Percentiles rank a stretch among this genome's conserved stretches.
Conservation (phyloP, 2,329 filamentous ascomycete species). For the Graphilbum fragrans region DNA sequence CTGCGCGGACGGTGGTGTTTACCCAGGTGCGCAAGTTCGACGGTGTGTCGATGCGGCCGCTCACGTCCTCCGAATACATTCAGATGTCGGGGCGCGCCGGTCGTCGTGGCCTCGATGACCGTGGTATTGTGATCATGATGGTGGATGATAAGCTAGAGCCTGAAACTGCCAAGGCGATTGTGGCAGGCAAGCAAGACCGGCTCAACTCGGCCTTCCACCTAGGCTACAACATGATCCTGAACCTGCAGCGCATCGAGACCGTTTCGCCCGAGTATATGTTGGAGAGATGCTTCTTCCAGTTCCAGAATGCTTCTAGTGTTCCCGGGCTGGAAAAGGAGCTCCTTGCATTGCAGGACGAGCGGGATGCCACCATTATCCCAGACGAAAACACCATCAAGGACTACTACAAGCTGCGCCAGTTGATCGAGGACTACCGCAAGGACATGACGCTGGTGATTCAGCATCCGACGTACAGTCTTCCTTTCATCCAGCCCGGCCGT, state of each 20-base stretch:
- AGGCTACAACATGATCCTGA: slow-evolving; percentile 98
- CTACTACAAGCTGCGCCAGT: slow-evolving; percentile 82
- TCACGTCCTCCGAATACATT: slow-evolving; percentile 92
- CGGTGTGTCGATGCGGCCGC: slow-evolving; percentile 64
- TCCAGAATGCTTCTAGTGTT: slow-evolving; percentile 87
- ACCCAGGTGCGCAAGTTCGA: slow-evolving; percentile 94
- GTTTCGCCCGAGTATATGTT: slow-evolving; percentile 98
- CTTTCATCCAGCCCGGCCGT: slow-evolving; percentile 79
- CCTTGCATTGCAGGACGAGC: slow-evolving; percentile 63
- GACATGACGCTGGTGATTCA: slow-evolving; percentile 90
- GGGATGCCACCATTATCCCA: slow-evolving; percentile 60
- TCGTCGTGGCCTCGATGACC: slow-evolving; percentile 90
- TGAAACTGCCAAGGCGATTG: slow-evolving; percentile 83
- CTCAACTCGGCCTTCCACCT: slow-evolving; percentile 96
- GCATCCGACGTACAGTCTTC: slow-evolving; percentile 74
- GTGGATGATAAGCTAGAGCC: slow-evolving; percentile 94
- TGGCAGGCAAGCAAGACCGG: slow-evolving; percentile 91
- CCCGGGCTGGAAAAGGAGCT: slow-evolving; percentile 74
- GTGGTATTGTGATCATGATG: slow-evolving; percentile 99
- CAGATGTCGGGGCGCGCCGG: slow-evolving; percentile 98
- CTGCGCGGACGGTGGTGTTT: slow-evolving; percentile 98
- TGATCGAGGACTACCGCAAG: slow-evolving; percentile 69
- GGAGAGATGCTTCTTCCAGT: slow-evolving; percentile 96
- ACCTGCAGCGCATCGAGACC: slow-evolving; percentile 93
- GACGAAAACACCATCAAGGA: slow-evolving; percentile 86